These are phyloP conservation scores for Xylaria polymorpha DNA, from an alignment of 2,329 filamentous ascomycete species.

Conservation along the genomic window DNA sequence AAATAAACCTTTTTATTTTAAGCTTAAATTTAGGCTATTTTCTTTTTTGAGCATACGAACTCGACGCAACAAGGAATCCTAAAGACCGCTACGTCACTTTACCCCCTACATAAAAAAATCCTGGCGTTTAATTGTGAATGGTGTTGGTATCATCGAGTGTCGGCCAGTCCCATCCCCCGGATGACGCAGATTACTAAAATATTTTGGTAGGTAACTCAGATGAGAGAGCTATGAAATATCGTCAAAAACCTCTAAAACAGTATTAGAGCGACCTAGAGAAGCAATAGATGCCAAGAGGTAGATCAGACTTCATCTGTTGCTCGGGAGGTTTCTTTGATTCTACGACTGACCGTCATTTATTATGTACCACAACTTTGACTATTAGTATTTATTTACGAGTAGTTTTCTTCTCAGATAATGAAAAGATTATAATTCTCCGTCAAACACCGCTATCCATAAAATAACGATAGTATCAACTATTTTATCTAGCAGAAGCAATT, in stretches of 20 bases:
- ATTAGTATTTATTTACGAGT: neutral
- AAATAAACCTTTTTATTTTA: no score
- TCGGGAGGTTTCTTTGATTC: neutral
- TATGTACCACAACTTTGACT: neutral
- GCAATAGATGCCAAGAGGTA: no score
- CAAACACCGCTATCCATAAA: neutral
- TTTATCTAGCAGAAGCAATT: neutral
- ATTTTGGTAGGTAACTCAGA: neutral
- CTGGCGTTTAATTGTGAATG: no score
- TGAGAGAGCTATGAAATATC: no score
- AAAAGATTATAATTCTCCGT: neutral
- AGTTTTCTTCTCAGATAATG: neutral
- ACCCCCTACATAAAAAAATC: no score
- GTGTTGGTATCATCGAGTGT: neutral
- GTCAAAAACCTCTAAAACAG: no score
- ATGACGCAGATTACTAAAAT: slow-evolving; percentile 1
- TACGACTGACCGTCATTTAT: neutral
- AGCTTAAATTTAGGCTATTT: no score
- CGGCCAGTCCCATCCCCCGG: neutral
- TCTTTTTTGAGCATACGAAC: no score
- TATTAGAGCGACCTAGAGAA: no score
- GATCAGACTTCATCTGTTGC: neutral
- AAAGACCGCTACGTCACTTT: no score
- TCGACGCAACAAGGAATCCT: no score
- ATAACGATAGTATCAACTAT: neutral